These are phyloP conservation scores for Nemophila menziesii DNA, from an alignment of 257 asterid genomes.

Conservation along the genomic window DNA sequence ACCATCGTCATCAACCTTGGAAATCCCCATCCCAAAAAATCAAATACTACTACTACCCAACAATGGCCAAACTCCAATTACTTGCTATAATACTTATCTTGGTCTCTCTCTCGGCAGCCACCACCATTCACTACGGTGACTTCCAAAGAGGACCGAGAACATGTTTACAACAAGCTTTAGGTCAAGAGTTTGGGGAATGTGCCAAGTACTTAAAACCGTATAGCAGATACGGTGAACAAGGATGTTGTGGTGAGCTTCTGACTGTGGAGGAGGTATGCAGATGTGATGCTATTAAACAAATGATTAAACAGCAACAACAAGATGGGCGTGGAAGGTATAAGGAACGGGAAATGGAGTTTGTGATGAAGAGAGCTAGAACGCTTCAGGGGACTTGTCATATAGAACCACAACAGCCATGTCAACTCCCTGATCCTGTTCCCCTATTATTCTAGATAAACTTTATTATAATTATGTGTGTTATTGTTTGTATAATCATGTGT, in stretches of 20 bases:
- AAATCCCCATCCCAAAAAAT: too few species aligned
- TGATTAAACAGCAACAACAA: conserved; percentile 19
- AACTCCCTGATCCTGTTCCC: conserved; percentile 5
- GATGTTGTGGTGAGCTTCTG: conserved; percentile 24
- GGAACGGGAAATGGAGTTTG: conserved; percentile 6
- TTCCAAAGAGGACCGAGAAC: too few species aligned
- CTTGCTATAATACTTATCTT: too few species aligned
- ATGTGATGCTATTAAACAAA: conserved; percentile 28
- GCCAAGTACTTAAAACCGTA: conserved; percentile 5
- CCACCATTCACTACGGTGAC: too few species aligned
- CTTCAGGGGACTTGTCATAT: conserved; percentile 27
- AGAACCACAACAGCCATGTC: conserved; percentile 17
- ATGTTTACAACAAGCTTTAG: too few species aligned
- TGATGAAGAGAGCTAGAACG: conserved; percentile 15
- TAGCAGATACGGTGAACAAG: conserved; percentile 6
- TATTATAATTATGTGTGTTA: too few species aligned
- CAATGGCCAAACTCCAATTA: too few species aligned
- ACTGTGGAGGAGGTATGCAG: conserved; percentile 22
- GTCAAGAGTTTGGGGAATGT: too few species aligned
- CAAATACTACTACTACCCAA: too few species aligned
- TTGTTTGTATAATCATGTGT: too few species aligned
- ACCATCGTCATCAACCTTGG: too few species aligned
- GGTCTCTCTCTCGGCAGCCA: too few species aligned
- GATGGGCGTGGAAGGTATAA: conserved; percentile 5
- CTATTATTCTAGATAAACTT: neutral